Percentiles rank a stretch among this genome's conserved stretches.
phyloP scores from a whole-genome alignment of 306 rosid species.

The Rubus parviflorus region DNA sequence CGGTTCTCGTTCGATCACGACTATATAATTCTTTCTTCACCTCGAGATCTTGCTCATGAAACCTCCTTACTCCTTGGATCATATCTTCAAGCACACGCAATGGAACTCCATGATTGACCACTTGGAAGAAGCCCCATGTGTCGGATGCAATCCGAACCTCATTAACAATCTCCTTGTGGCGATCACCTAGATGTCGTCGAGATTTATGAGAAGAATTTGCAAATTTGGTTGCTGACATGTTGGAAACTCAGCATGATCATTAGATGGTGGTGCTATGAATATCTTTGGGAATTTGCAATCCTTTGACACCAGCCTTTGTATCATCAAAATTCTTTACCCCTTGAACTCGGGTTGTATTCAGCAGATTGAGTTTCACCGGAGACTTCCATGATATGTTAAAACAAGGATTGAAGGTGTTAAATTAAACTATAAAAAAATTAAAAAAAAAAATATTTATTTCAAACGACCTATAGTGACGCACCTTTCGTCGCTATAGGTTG shows the following conservation, averaged over 20 bases:
- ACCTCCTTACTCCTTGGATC: conserved; percentile 36
- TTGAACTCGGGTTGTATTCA: not conserved
- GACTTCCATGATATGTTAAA: not conserved
- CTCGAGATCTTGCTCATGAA: conserved; percentile 46
- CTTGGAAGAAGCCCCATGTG: conserved; percentile 53
- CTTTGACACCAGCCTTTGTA: conserved; percentile 43
- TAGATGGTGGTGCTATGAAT: conserved; percentile 22
- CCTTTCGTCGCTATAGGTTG: too few relatives aligned
- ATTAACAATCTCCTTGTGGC: conserved; percentile 30
- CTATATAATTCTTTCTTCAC: conserved; percentile 46
- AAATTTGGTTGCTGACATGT: conserved; percentile 14
- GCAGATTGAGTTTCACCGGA: not conserved
- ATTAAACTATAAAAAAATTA: too few relatives aligned
- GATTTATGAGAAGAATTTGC: conserved; percentile 44
- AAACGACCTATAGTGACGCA: too few relatives aligned
- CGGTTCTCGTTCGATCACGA: conserved; percentile 22
- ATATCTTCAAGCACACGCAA: conserved; percentile 30
- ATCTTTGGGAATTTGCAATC: conserved; percentile 38
- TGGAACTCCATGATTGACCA: conserved; percentile 47
- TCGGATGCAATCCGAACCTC: conserved; percentile 33
- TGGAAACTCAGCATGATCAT: not conserved
- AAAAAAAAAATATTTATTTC: too few relatives aligned
- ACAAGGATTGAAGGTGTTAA: not conserved
- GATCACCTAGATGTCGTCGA: conserved; percentile 25
- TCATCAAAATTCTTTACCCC: conserved; percentile 40